Evolutionary conservation across 225 moss, liverwort and hornwort species (phyloP).

Genomic region (Polytrichum commune): DNA sequence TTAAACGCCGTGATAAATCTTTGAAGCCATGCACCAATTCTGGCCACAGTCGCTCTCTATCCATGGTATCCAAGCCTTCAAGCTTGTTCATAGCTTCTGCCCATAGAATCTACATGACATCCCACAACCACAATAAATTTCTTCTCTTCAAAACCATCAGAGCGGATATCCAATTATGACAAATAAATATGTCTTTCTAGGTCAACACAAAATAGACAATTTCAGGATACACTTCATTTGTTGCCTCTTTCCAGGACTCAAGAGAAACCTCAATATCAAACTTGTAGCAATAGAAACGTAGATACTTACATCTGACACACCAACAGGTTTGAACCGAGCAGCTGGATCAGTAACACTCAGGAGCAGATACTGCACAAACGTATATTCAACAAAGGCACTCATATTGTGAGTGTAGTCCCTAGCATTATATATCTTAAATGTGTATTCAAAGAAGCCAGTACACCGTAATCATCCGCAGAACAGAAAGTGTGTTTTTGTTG

Average conservation of each 20-base stretch:
- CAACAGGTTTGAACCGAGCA: slow-evolving; percentile 76
- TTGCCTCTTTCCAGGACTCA: too few species aligned
- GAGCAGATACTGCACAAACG: slow-evolving; percentile 69
- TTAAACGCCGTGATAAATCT: slow-evolving; percentile 84
- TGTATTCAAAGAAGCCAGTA: too few species aligned
- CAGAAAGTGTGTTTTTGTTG: too few species aligned
- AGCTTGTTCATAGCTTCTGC: slow-evolving; percentile 91
- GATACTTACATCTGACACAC: slow-evolving; percentile 84
- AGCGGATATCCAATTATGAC: too few species aligned
- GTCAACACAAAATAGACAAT: too few species aligned
- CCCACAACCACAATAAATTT: slow-evolving; percentile 28
- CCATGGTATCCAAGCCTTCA: slow-evolving; percentile 86
- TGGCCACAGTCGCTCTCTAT: slow-evolving; percentile 92
- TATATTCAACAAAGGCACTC: slow-evolving; percentile 3
- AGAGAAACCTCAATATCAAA: background rate
- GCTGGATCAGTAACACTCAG: slow-evolving; percentile 88
- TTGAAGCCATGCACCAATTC: slow-evolving; percentile 90
- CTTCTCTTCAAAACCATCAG: background rate
- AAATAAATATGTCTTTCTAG: too few species aligned
- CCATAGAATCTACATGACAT: slow-evolving; percentile 78
- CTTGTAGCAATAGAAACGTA: background rate
- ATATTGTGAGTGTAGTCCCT: background rate
- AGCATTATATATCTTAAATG: too few species aligned
- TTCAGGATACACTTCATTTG: too few species aligned
- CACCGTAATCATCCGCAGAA: too few species aligned